These are phyloP conservation scores for Cryphonectria naterciae DNA, from an alignment of 2,329 filamentous ascomycete genomes.

Conservation along the genomic window DNA sequence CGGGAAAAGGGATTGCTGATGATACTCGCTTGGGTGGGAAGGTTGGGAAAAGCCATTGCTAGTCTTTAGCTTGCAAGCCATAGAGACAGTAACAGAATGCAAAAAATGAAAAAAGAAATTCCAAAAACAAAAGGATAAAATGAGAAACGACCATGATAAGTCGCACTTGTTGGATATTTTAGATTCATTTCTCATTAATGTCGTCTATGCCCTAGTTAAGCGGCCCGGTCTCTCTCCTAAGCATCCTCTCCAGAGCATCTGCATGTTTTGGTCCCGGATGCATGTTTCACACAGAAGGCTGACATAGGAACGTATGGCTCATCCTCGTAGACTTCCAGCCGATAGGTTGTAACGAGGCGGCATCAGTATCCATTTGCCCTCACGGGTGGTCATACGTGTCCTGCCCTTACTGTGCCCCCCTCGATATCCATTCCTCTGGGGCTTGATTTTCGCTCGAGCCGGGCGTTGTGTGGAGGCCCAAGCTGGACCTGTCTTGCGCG, in stretches of 20 bases:
- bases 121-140: constrained; percentile 1
- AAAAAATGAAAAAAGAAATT: constrained; percentile 12
- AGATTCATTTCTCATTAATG: constrained; percentile 16
- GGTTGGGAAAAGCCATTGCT: constrained; percentile 37
- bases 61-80: constrained; percentile 39
- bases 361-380: background rate
- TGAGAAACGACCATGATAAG: background rate
- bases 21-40: constrained; percentile 34
- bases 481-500: background rate
- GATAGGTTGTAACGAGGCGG: background rate
- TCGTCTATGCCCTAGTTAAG: constrained; percentile 9
- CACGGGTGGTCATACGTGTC: background rate
- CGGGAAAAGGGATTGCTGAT: constrained; percentile 15
- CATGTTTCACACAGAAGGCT: background rate
- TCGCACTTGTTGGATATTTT: background rate
- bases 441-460: background rate
- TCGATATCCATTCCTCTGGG: background rate
- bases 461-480: background rate
- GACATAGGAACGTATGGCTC: background rate
- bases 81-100: constrained; percentile 24
- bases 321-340: background rate
- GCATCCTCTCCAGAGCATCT: background rate
- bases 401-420: background rate
- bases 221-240: background rate
- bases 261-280: background rate